Percentiles rank a stretch among this genome's conserved stretches.
Conservation (phyloP, 1,139 yeast genomes). For the Sugiyamaella pinicola region DNA sequence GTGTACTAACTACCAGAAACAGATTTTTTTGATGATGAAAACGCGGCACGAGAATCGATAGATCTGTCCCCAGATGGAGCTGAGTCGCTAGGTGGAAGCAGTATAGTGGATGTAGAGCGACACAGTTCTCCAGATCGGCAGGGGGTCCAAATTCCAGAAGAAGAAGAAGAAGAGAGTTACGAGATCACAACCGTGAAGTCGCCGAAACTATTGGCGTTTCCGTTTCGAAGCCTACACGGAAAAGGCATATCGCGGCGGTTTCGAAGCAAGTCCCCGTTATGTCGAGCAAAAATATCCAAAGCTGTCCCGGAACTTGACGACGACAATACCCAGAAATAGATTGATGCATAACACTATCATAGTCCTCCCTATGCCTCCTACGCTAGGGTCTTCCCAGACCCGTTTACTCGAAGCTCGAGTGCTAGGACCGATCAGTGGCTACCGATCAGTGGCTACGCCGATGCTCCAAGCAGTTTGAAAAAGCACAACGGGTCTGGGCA, state of each 20-base stretch:
- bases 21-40: neutral
- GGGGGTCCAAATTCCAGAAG: neutral
- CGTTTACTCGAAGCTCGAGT: too few relatives aligned
- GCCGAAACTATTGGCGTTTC: neutral
- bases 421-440: too few relatives aligned
- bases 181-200: slow-evolving; percentile 4
- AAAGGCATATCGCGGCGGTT: slow-evolving; percentile 4
- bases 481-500: slow-evolving; percentile 6
- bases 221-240: neutral
- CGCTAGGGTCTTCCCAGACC: too few relatives aligned
- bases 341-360: too few relatives aligned
- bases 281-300: neutral
- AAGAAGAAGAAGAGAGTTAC: neutral
- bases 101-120: slow-evolving; percentile 3
- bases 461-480: neutral
- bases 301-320: neutral
- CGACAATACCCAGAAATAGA: too few relatives aligned
- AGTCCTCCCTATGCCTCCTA: too few relatives aligned
- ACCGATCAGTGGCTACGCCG: too few relatives aligned
- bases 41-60: neutral
- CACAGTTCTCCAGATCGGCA: neutral
- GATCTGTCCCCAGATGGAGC: neutral
- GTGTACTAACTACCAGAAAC: neutral
- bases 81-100: neutral
- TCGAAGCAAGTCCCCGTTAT: slow-evolving; percentile 9